phyloP scores from a whole-genome alignment of 2,329 filamentous ascomycete species.

The Gnomoniopsis smithogilvyi region DNA sequence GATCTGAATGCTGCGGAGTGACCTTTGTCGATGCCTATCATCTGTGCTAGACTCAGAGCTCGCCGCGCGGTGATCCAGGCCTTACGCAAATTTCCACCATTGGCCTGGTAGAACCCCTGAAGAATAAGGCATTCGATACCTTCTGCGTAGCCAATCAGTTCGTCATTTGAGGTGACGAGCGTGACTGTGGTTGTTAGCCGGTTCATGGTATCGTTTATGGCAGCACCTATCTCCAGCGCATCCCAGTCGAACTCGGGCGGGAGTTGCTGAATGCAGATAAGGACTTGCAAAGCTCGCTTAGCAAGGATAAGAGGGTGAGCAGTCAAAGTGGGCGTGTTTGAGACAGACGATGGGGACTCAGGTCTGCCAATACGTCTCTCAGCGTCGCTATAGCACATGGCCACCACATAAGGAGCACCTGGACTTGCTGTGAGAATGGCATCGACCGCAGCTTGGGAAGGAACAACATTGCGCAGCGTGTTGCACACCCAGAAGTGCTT shows the following conservation, averaged over 20 bases:
- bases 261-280: slow-evolving; percentile 44
- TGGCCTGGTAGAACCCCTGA: slow-evolving; percentile 45
- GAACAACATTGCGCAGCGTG: slow-evolving; percentile 31
- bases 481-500: slow-evolving; percentile 31
- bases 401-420: slow-evolving; percentile 26
- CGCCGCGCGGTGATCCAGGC: slow-evolving; percentile 51
- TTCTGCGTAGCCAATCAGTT: slow-evolving; percentile 48
- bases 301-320: slow-evolving; percentile 48
- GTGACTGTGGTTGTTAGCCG: slow-evolving; percentile 31
- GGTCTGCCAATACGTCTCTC: slow-evolving; percentile 28
- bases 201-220: slow-evolving; percentile 26
- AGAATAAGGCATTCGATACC: slow-evolving; percentile 51
- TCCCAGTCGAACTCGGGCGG: slow-evolving; percentile 29
- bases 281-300: slow-evolving; percentile 43
- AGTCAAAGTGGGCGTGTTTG: slow-evolving; percentile 28
- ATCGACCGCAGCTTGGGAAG: slow-evolving; percentile 31
- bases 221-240: slow-evolving; percentile 24
- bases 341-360: slow-evolving; percentile 23
- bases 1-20: slow-evolving; percentile 32
- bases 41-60: slow-evolving; percentile 47
- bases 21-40: slow-evolving; percentile 45
- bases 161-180: slow-evolving; percentile 48
- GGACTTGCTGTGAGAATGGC: slow-evolving; percentile 26
- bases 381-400: slow-evolving; percentile 29
- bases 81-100: slow-evolving; percentile 51